Evolutionary conservation across 2,329 filamentous ascomycete genomes (phyloP), one percentile per base, ranked within the genome.

Genomic region (Aspergillus unguis): DNA sequence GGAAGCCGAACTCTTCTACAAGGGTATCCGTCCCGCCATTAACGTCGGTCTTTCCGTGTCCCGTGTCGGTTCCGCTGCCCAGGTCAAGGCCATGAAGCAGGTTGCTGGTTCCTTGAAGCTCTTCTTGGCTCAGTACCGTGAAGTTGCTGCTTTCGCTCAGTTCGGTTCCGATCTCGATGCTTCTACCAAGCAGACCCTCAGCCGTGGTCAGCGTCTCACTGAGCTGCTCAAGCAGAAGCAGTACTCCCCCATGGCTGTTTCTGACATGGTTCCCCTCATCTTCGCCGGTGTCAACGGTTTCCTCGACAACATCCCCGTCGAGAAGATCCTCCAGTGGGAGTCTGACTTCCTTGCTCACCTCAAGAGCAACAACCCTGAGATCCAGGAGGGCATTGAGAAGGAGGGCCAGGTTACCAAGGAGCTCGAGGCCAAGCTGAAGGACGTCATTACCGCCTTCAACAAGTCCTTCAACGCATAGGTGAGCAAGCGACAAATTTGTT

Each of bases 21-120:
- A 99, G 90, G 94, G 94, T 95, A 81, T 99, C 79, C 92, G 94
- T 74, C 94, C 94, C 70, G 94, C 94, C 81, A 99, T 99, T 79
- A 99, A 99, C 86, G 94, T 99, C 88, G 94, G 94, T 94, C 90
- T 99, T 69, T 99, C 94, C 71, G 94, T 99, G 69, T 99, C 94
- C 67, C 94, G 94, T 90, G 94, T 99, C 87, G 94, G 94, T 77
- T 99, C 94, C 73, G 90, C 94, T 76, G 94, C 94, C 75, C 94
- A 99, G 85, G 85, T 97, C 78, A 99, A 97, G 90, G 92, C 94
- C 81, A 99, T 99, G 94, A 99, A 99, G 87, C 94, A 99, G 85
- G 94, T 99, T 70, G 94, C 94, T 72, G 94, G 94, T 85, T 97
- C 92, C 67, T 84, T 99, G 74, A 99, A 99, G 87, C 91, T 99